Base-by-base conservation (phyloP, 2,329 filamentous ascomycete genomes). In the Fusarium brevicatenulatum region DNA sequence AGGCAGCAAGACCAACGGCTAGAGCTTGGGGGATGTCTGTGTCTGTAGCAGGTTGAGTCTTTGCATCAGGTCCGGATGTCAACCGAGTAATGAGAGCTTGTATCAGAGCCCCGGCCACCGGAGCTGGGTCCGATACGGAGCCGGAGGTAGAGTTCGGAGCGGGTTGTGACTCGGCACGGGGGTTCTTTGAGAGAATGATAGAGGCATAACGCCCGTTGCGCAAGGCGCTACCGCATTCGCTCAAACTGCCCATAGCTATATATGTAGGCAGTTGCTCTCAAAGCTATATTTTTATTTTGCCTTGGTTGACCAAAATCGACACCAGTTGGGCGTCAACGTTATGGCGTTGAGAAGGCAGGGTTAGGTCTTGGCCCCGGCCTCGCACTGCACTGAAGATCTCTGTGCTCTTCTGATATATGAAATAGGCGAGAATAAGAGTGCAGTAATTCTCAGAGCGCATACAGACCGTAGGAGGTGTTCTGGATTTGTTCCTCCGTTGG, bases 1-100 rank as follows among this genome's bases (percentile, higher is more conserved):
- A 86, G 4, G 82, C 79, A 44, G 82, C 82, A 12, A 82, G 58
- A 10, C 78, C 81, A 32, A 83, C 75, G 19, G 77, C 70, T 2
- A 82, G 70, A 16, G 74, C 64, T 23, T 75, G 71, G 16, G 70
- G 57, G 13, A 62, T 47, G 19, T 63, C 61, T 34, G 42, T 53
- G n/a, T 59, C 58, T 37, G 44, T 44, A n/a, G 49, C 36, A 44
- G 56, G 36, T n/a, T 65, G 56, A 19, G 62, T 18, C 23, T 43
- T 42, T 10, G 64, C 21, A 13, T 56, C 65, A 34, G 66, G 34
- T 15, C 60, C 67, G 28, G 70, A 57, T 32, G 47, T 66, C 47
- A 76, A 53, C n/a, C 57, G 65, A 30, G 64, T 42, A 23, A 58
- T 55, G 37, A 78, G 74, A 28, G 59, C 72, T 47, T 71, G 58